Conservation (phyloP, 192 early-diverging fungal genomes). For the Backusella tarrabulga region DNA sequence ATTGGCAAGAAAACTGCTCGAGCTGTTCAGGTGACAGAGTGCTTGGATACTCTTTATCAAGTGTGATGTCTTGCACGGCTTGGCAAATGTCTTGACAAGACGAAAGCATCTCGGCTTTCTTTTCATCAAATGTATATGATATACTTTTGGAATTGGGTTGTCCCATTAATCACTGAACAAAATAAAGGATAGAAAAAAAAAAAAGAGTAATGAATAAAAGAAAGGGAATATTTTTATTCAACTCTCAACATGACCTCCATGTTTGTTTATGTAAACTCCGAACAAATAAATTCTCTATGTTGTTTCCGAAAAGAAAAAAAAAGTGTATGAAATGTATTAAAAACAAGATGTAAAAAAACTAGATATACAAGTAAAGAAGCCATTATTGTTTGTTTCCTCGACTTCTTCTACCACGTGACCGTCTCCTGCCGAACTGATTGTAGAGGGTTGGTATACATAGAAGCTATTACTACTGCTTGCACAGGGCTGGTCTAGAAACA, state of each 20-base stretch:
- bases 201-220: background rate
- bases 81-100: background rate
- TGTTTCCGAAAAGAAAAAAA: background rate
- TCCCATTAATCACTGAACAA: background rate
- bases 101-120: background rate
- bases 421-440: background rate
- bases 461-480: background rate
- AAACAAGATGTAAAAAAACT: background rate
- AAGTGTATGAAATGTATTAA: background rate
- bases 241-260: background rate
- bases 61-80: background rate
- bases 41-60: background rate
- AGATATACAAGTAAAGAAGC: background rate
- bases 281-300: background rate
- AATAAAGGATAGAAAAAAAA: background rate
- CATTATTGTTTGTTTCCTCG: background rate
- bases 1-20: constrained; percentile 35
- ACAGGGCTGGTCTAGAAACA: background rate
- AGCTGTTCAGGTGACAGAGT: constrained; percentile 21
- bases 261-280: constrained; percentile 6
- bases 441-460: background rate
- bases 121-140: background rate
- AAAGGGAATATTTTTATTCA: background rate
- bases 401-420: background rate
- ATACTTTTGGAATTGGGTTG: background rate